These are phyloP conservation scores for Rhizopogon vulgaris DNA, from an alignment of 768 basidiomycete species.

Conservation along the genomic window DNA sequence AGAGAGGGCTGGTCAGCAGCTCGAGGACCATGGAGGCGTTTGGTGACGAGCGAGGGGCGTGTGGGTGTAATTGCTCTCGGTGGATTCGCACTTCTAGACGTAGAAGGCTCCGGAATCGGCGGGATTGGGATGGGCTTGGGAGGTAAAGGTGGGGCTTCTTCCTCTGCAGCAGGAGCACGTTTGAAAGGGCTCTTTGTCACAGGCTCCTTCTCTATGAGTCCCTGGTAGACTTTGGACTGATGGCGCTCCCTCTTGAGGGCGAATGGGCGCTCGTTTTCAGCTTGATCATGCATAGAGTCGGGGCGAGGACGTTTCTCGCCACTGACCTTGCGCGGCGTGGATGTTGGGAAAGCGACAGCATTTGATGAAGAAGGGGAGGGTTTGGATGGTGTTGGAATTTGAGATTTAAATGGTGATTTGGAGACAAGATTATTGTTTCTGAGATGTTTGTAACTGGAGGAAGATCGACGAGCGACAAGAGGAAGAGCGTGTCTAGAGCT, in stretches of 20 bases:
- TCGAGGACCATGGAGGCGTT: slow-evolving; percentile 73
- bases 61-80: slow-evolving; percentile 26
- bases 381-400: slow-evolving; percentile 43
- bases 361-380: slow-evolving; percentile 12
- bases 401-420: slow-evolving; percentile 80
- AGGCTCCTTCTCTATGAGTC: slow-evolving; percentile 67
- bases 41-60: slow-evolving; percentile 64
- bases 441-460: slow-evolving; percentile 76
- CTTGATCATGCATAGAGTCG: slow-evolving; percentile 62
- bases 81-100: slow-evolving; percentile 19
- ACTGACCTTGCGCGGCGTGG: slow-evolving; percentile 46
- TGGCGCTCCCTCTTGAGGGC: slow-evolving; percentile 65
- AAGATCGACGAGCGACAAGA: slow-evolving; percentile 61
- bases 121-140: slow-evolving; percentile 26
- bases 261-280: slow-evolving; percentile 68
- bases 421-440: slow-evolving; percentile 74
- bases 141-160: slow-evolving; percentile 24
- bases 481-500: slow-evolving; percentile 32
- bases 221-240: slow-evolving; percentile 70
- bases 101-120: slow-evolving; percentile 32
- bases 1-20: slow-evolving; percentile 33
- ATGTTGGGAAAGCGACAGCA: slow-evolving; percentile 7
- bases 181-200: slow-evolving; percentile 83
- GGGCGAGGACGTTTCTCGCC: slow-evolving; percentile 78
- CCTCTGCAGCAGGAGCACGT: slow-evolving; percentile 20